phyloP scores from a whole-genome alignment of 208 protist species.

The Crithidia sp. region DNA sequence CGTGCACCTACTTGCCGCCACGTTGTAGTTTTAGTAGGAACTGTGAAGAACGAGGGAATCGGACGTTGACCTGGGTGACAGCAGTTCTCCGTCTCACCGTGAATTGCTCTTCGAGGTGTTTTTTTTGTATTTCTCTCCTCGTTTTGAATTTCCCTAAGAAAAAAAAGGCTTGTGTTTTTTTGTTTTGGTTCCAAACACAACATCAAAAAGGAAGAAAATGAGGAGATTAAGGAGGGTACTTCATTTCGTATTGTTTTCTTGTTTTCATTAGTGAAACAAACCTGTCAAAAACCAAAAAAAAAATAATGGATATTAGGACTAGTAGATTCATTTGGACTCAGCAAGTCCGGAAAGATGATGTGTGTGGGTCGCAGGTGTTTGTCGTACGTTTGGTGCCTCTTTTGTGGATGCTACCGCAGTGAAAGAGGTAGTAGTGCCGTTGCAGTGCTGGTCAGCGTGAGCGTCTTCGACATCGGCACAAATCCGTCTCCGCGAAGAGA shows the following conservation, averaged over 20 bases:
- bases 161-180: constrained; percentile 9
- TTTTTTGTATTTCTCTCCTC: constrained; percentile 13
- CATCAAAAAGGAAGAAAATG: constrained; percentile 26
- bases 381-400: no score
- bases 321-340: not conserved
- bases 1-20: no score
- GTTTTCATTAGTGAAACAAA: constrained; percentile 16
- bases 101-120: not conserved
- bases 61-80: not conserved
- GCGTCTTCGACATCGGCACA: no score
- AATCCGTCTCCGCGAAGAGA: no score
- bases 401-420: no score
- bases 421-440: no score
- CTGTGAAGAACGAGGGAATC: not conserved
- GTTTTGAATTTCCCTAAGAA: constrained; percentile 27
- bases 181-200: constrained; percentile 5
- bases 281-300: constrained; percentile 1
- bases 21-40: constrained; percentile 17
- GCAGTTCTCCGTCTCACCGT: constrained; percentile 2
- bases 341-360: no score
- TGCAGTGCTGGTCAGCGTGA: no score
- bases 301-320: not conserved
- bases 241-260: constrained; percentile 36
- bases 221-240: not conserved
- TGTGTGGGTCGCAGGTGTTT: no score